These are phyloP conservation scores for Kurtzmaniella quercitrusa DNA, from an alignment of 1,139 yeast genomes.

Conservation along the genomic window DNA sequence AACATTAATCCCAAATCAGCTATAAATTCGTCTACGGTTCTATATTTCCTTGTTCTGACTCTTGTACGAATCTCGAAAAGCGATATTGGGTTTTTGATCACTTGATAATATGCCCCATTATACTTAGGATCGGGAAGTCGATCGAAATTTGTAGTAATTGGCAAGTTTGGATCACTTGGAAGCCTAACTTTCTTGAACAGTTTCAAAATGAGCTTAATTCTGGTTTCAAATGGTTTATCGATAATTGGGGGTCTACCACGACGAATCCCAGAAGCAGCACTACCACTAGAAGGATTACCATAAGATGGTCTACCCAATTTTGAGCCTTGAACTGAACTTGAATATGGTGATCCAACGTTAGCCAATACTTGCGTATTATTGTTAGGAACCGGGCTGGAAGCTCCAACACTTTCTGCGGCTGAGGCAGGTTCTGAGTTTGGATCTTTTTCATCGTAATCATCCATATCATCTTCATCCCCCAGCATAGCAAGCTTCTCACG, in stretches of 20 bases:
- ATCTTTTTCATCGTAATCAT: conserved; percentile 6
- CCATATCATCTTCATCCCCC: conserved; percentile 2
- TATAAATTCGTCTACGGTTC: conserved; percentile 69
- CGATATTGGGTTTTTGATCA: conserved; percentile 68
- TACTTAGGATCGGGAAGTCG: conserved; percentile 71
- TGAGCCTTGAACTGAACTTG: not conserved
- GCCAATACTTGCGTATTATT: not conserved
- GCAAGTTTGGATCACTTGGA: conserved; percentile 42
- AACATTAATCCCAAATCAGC: conserved; percentile 74
- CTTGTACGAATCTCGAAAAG: conserved; percentile 78
- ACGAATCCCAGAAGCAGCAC: conserved; percentile 50
- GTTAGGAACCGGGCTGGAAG: not conserved
- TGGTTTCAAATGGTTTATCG: conserved; percentile 88
- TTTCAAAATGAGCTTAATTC: conserved; percentile 83
- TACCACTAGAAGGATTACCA: conserved; percentile 2
- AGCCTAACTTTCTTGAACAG: conserved; percentile 71
- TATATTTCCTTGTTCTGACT: conserved; percentile 82
- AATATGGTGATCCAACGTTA: not conserved
- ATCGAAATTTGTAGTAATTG: conserved; percentile 64
- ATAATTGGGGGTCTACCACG: conserved; percentile 96
- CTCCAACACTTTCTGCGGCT: not conserved
- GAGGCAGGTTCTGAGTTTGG: not conserved
- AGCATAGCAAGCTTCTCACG: not conserved
- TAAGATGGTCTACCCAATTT: too few relatives aligned
- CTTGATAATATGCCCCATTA: conserved; percentile 64